Percentiles rank a stretch among this genome's conserved stretches.
Conservation (phyloP, 352 stramenopile species). For the Phytopythium oedochilum region DNA sequence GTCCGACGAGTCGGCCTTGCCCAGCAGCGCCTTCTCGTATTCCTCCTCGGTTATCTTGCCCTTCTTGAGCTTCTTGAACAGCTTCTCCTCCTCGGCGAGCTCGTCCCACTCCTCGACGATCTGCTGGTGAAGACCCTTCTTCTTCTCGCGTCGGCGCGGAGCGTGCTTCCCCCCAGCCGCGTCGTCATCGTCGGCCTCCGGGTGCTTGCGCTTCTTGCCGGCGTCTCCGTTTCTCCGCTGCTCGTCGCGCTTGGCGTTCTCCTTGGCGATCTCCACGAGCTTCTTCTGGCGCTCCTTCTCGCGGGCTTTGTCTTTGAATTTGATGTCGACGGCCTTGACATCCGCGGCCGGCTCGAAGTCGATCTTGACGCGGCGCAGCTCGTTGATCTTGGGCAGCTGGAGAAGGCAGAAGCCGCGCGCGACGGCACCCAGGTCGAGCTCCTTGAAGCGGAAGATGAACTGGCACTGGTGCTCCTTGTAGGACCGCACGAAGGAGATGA, state of each 20-base stretch:
- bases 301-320: slow-evolving; percentile 94
- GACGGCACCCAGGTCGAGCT: slow-evolving; percentile 93
- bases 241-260: slow-evolving; percentile 64
- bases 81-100: slow-evolving; percentile 95
- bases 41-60: slow-evolving; percentile 97
- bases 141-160: slow-evolving; percentile 89
- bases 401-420: slow-evolving; percentile 84
- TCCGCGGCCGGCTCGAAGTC: slow-evolving; percentile 79
- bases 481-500: slow-evolving; percentile 97
- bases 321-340: slow-evolving; percentile 91
- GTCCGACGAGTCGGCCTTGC: slow-evolving; percentile 38
- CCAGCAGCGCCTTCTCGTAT: slow-evolving; percentile 80
- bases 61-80: slow-evolving; percentile 96
- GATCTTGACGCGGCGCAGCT: slow-evolving; percentile 75
- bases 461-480: slow-evolving; percentile 99
- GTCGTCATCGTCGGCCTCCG: slow-evolving; percentile 55
- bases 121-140: slow-evolving; percentile 94
- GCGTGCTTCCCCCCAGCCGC: slow-evolving; percentile 63
- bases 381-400: slow-evolving; percentile 85
- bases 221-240: slow-evolving; percentile 46
- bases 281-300: slow-evolving; percentile 97
- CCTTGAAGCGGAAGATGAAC: slow-evolving; percentile 98
- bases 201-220: slow-evolving; percentile 57
- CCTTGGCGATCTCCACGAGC: slow-evolving; percentile 66
- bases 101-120: slow-evolving; percentile 99